A percentile compares a stretch with the other conserved stretches of the same genome.
Conservation (phyloP, 1,284 basidiomycete species). For the Meripilus lineatus region DNA sequence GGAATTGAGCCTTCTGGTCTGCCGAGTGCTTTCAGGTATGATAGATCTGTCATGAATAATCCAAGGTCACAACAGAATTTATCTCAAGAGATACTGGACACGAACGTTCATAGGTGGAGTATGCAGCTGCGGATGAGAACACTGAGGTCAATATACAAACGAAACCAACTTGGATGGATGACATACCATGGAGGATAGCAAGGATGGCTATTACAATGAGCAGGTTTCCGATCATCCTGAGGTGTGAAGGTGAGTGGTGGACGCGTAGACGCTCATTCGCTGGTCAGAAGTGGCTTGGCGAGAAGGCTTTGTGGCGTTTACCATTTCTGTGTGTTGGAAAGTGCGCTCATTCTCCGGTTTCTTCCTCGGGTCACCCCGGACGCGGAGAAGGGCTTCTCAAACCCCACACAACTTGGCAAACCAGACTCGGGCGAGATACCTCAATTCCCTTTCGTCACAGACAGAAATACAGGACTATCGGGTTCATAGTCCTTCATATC, state of each 20-base stretch:
- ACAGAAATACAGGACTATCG: not conserved
- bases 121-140: constrained; percentile 34
- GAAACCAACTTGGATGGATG: constrained; percentile 4
- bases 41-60: constrained; percentile 67
- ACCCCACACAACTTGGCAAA: too few relatives aligned
- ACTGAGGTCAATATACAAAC: constrained; percentile 5
- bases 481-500: not conserved
- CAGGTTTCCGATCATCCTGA: constrained; percentile 24
- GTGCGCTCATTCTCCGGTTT: too few relatives aligned
- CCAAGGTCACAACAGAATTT: too few relatives aligned
- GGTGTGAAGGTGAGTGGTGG: too few relatives aligned
- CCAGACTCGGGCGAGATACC: not conserved
- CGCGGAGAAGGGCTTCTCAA: too few relatives aligned
- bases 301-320: too few relatives aligned
- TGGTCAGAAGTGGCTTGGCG: too few relatives aligned
- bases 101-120: constrained; percentile 64
- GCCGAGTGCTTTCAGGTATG: constrained; percentile 69
- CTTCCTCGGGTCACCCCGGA: too few relatives aligned
- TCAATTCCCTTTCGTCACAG: not conserved
- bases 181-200: constrained; percentile 27
- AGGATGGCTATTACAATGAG: constrained; percentile 22
- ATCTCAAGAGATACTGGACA: too few relatives aligned
- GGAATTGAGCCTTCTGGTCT: constrained; percentile 63
- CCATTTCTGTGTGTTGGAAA: too few relatives aligned
- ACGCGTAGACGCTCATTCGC: too few relatives aligned